Evolutionary conservation across 179 eudicot species (phyloP).

Genomic region (Pouteria campechiana): DNA sequence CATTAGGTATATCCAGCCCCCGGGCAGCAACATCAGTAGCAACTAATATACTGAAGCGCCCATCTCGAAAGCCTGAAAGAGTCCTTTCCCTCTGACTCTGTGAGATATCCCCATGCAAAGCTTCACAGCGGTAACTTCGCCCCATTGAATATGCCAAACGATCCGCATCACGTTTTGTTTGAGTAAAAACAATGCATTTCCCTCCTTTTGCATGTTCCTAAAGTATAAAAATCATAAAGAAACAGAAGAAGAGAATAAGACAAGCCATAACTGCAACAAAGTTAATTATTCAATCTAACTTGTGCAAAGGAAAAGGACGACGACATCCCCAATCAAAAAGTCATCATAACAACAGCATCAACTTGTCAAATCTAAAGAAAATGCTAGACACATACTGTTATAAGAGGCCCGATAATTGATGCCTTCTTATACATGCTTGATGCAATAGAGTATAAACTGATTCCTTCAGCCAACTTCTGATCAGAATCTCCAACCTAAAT

Average conservation of each 20-base stretch:
- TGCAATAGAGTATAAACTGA: slow-evolving; percentile 47
- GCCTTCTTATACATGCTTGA: slow-evolving; percentile 48
- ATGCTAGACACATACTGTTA: slow-evolving; percentile 31
- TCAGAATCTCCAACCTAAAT: slow-evolving; percentile 85
- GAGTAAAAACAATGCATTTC: slow-evolving; percentile 86
- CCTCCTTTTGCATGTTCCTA: slow-evolving; percentile 97
- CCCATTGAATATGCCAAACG: slow-evolving; percentile 55
- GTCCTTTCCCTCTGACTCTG: slow-evolving; percentile 92
- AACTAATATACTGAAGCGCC: slow-evolving; percentile 58
- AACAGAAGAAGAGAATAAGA: neutral
- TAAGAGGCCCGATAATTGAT: slow-evolving; percentile 55
- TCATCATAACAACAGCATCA: too few species aligned
- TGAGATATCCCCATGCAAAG: slow-evolving; percentile 94
- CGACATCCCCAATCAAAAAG: neutral
- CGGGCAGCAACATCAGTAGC: slow-evolving; percentile 99
- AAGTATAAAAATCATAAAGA: slow-evolving; percentile 6
- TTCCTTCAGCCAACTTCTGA: slow-evolving; percentile 93
- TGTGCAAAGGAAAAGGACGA: neutral
- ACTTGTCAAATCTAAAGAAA: neutral
- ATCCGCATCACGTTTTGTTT: slow-evolving; percentile 97
- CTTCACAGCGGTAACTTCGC: slow-evolving; percentile 52
- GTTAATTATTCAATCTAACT: too few species aligned
- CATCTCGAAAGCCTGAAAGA: slow-evolving; percentile 68
- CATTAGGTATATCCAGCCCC: slow-evolving; percentile 96
- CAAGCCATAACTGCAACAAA: neutral